These are phyloP conservation scores for Solanum commersonii DNA, from an alignment of 257 asterid species.

Conservation along the genomic window DNA sequence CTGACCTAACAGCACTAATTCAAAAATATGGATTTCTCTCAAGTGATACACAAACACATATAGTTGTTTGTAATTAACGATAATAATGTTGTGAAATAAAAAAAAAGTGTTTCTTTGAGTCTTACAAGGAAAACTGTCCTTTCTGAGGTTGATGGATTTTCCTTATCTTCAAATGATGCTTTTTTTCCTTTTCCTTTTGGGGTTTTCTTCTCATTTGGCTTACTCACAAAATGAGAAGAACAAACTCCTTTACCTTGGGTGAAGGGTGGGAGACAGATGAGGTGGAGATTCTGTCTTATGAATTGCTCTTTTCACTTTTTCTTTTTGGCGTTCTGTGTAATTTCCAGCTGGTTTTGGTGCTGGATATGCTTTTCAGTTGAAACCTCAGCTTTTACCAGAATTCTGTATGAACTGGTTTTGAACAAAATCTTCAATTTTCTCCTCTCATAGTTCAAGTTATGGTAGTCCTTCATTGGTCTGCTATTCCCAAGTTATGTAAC, in stretches of 20 bases:
- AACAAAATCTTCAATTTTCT: not conserved
- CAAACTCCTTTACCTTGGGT: not conserved
- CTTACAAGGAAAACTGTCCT: not conserved
- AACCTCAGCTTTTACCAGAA: not conserved
- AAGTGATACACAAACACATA: not conserved
- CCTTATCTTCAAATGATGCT: not conserved
- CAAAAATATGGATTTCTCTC: not conserved
- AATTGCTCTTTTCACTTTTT: not conserved
- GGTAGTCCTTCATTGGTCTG: not conserved
- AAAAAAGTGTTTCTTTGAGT: not conserved
- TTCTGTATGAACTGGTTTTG: not conserved
- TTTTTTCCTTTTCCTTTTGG: not conserved
- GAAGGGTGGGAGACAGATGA: not conserved
- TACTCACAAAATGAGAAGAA: not conserved
- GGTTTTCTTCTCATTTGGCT: not conserved
- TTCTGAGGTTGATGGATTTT: not conserved
- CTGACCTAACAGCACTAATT: not conserved
- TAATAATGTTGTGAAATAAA: not conserved
- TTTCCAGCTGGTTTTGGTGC: not conserved
- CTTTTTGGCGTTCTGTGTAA: not conserved
- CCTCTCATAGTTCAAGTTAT: not conserved
- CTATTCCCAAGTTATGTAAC: not conserved
- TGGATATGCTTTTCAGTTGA: not conserved
- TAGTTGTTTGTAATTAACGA: not conserved
- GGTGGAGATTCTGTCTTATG: not conserved